Evolutionary conservation across 768 basidiomycete species (phyloP), one percentile per base, ranked within the genome.

Genomic region (Tulasnella sp.): DNA sequence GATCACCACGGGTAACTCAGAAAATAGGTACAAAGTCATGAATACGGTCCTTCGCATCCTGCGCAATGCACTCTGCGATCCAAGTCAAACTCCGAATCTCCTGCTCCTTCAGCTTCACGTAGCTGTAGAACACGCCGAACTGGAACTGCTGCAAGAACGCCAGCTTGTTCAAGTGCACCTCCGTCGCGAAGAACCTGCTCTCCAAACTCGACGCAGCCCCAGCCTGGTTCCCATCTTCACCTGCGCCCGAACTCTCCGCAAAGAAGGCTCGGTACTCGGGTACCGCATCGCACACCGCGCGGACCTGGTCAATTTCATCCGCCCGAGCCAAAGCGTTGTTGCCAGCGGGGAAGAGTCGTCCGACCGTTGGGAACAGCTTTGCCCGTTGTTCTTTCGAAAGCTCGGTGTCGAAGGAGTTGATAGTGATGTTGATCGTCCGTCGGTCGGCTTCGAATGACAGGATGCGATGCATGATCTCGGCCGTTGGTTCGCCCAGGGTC

Each of bases 61-160:
- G 97, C 11, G 96, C 96, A 80, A 99, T 97, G 83, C 97, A 98
- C 85, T 99, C 97, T 74, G 95, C 94, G 84, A 97, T 96, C 94
- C 93, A 95, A 37, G 92, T 93, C 80, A 96, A 80, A 80, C 92
- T 94, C 78, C 93, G 86, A 78, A 94, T 92, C 84, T 96, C 93
- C 85, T 94, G 92, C 84, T 95, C 93, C 86, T 93, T 94, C 84
- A 94, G 84, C 84, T 93, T 94, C 83, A 97, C 88, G 82, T 96
- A 98, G 81, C 91, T 91, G 82, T 93, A 96, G 82, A 95, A 98
- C 42, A 97, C 90, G 52, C 92, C 93, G 80, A 92, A 91, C 83
- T 98, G 96, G 87, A 98, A 99, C 85, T 99, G 91, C 84, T 98
- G 97, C 82, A 99, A 82, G 87, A 99, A 99, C 38, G 94, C 89